Evolutionary conservation across 345 rosid species (phyloP), one percentile per base, ranked within the genome.

Genomic region (Gossypium thurberi): DNA sequence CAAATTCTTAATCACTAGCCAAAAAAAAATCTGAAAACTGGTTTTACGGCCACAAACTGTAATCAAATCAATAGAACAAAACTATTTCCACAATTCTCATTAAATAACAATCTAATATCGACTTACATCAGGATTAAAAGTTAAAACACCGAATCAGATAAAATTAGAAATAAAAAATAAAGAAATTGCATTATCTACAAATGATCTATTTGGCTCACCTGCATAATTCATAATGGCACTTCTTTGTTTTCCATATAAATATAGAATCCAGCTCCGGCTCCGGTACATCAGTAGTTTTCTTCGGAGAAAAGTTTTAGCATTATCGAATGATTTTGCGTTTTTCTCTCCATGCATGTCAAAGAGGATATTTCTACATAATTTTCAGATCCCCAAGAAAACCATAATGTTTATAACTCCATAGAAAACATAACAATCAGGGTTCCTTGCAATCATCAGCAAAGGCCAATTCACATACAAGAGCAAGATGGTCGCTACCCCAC

Each of bases 401-500:
- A 43, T 18, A 64, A 20, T 14, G 23, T 64, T 4, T 42, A 9
- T 42, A 9, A 64, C 8, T 64, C 28, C n/a, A 64, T 20, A 10
- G 12, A 62, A 51, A 65, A 11, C 33, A 20, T 23, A 65, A 46
- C 26, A 40, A 65, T 82, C 73, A 77, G 42, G 43, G 46, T 12
- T 10, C 15, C 26, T 55, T 63, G 40, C 52, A 67, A 44, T 78
- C 79, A 46, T 82, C 85, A 42, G 78, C 75, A 75, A 90, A 90
- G 60, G 89, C 96, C 72, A 95, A 83, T 77, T 92, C 99, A 46
- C 97, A 92, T 48, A 82, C 98, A 58, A 94, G 87, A 53, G 99
- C 97, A 59, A 95, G 99, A 83, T 95, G 99, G 80, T 95, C 97
- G 23, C 98, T 95, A 75, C 98, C 97, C 91, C 92, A 95, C 74